These are phyloP conservation scores for Schizophyllum commune DNA, from an alignment of 1,284 basidiomycete genomes.

Conservation along the genomic window DNA sequence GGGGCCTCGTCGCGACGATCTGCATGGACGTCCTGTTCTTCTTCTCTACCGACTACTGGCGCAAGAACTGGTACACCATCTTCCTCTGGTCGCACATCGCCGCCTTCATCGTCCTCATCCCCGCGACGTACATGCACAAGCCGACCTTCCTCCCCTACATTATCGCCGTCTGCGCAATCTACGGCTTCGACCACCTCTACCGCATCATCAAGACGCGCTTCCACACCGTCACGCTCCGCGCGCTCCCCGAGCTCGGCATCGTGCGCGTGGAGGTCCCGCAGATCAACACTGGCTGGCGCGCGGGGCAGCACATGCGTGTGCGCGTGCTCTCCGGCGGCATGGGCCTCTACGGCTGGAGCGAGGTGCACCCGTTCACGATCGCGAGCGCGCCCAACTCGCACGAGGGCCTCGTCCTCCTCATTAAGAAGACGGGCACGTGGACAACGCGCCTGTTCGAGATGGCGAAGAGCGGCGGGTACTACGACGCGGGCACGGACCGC, in stretches of 20 bases:
- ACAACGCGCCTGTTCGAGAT: constrained; percentile 47
- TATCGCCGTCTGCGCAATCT: constrained; percentile 42
- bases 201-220: constrained; percentile 64
- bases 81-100: constrained; percentile 47
- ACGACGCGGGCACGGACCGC: constrained; percentile 32
- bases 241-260: constrained; percentile 47
- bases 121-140: constrained; percentile 43
- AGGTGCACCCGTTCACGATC: constrained; percentile 77
- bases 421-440: constrained; percentile 62
- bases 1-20: constrained; percentile 45
- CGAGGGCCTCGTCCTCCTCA: constrained; percentile 53
- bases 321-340: constrained; percentile 52
- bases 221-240: constrained; percentile 43
- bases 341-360: constrained; percentile 50
- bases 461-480: constrained; percentile 36
- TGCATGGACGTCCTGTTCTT: constrained; percentile 45
- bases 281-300: constrained; percentile 72
- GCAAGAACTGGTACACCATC: constrained; percentile 46
- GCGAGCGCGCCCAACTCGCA: constrained; percentile 35
- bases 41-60: constrained; percentile 40
- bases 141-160: constrained; percentile 38
- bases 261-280: constrained; percentile 52
- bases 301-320: constrained; percentile 75
- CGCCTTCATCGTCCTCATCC: constrained; percentile 33
- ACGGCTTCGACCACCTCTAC: constrained; percentile 55